Evolutionary conservation across 176 grass and related monocot species (phyloP), one percentile per base, ranked within the genome.

Genomic region (Oryza brachyantha): DNA sequence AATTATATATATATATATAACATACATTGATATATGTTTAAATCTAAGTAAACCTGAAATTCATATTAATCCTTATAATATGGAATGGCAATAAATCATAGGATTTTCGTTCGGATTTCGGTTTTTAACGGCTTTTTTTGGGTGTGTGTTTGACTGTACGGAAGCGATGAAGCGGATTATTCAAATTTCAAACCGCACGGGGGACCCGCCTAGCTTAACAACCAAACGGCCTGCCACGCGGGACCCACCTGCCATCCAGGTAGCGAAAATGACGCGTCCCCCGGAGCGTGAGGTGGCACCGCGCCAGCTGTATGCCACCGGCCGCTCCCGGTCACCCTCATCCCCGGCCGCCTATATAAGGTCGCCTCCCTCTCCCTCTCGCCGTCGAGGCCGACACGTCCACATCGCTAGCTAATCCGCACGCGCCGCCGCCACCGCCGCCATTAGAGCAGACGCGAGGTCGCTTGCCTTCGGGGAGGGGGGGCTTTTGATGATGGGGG

Each of bases 241-340:
- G 65, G 65, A 0, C 34, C 64, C n/a, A 89, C 82, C 58, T 81
- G 77, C 65, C 87, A 89, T 85, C 1, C 11, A 42, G 16, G 0
- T 21, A 8, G 2, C 36, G 36, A 45, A 81, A 72, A 81, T 66
- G 77, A 89, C 82, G 38, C 35, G 27, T 29, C 12, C 19, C 67
- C 38, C 17, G n/a, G 59, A 83, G 68, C 81, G 3, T 79, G 86
- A 76, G 76, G 81, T 84, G 77, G 66, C 72, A 24, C 16, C 57
- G 8, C 11, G 87, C 87, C 82, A 89, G 87, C 83, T 89, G 87
- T 85, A 82, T 24, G 58, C 72, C 38, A 89, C 82, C 57, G 65
- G 77, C 72, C 58, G 27, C 59, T 76, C 12, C 68, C 61, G 73
- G 72, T 76, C 59, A 48, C 64, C 58, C 13, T 7, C 21, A 12